phyloP scores from a whole-genome alignment of 228 moss, liverwort and hornwort genomes.

The Sphagnum fallax region DNA sequence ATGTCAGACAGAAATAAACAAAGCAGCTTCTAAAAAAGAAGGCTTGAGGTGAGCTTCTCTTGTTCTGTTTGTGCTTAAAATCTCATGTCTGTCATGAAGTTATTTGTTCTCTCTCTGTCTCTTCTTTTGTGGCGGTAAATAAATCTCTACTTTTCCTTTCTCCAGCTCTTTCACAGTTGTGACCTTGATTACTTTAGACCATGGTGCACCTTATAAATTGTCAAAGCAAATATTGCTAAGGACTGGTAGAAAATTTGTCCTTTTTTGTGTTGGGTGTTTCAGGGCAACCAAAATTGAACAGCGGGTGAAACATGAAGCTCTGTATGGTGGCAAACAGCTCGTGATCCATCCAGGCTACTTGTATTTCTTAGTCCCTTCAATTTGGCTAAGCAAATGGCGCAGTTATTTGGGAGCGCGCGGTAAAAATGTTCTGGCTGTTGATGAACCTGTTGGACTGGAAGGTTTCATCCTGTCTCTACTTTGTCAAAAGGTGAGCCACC shows the following conservation, averaged over 20 bases:
- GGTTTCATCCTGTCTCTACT: slow-evolving; percentile 96
- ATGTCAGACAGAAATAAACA: slow-evolving; percentile 77
- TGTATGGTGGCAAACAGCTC: slow-evolving; percentile 68
- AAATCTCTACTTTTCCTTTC: not conserved
- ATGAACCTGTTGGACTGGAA: slow-evolving; percentile 97
- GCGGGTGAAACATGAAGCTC: slow-evolving; percentile 83
- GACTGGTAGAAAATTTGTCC: too few relatives aligned
- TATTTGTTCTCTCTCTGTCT: not conserved
- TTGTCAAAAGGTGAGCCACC: slow-evolving; percentile 79
- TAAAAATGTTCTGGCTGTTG: slow-evolving; percentile 85
- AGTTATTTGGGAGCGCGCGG: slow-evolving; percentile 90
- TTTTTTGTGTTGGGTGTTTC: slow-evolving; percentile 8
- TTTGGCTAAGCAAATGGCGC: slow-evolving; percentile 92
- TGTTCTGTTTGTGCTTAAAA: not conserved
- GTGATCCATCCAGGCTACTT: slow-evolving; percentile 57
- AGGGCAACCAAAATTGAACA: slow-evolving; percentile 94
- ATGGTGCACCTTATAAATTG: not conserved
- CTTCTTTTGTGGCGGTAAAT: not conserved
- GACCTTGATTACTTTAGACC: not conserved
- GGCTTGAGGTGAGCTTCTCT: slow-evolving; percentile 61
- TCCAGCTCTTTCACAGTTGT: not conserved
- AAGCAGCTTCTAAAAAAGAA: slow-evolving; percentile 78
- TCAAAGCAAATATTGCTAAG: too few relatives aligned
- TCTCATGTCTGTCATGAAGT: not conserved
- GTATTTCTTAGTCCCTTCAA: slow-evolving; percentile 85